A percentile compares a stretch with the other conserved stretches of the same genome.
Evolutionary conservation across 1,284 basidiomycete genomes (phyloP).

Genomic region (Megacollybia platyphylla): DNA sequence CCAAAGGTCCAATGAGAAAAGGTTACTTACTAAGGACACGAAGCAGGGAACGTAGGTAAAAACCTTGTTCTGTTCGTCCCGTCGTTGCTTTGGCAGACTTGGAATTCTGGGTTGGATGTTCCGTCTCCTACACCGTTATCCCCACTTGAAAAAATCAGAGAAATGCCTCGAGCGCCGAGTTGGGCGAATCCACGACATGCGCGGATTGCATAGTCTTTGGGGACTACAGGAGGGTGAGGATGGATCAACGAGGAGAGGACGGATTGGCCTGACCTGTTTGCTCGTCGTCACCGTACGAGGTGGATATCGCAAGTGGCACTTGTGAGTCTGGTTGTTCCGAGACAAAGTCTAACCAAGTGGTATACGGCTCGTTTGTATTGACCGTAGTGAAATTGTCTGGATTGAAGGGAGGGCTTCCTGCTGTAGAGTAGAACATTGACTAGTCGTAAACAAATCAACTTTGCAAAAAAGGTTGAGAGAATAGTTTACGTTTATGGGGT

Average conservation of each 20-base stretch:
- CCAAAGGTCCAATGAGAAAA: neutral
- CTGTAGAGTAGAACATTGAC: neutral
- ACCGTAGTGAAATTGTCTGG: conserved; percentile 10
- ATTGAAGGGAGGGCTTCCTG: conserved; percentile 2
- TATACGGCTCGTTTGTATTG: conserved; percentile 56
- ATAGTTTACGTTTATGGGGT: conserved; percentile 36
- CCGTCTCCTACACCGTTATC: conserved; percentile 63
- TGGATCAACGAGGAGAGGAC: neutral
- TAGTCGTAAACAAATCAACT: neutral
- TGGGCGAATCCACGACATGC: conserved; percentile 56
- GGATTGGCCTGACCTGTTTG: conserved; percentile 23
- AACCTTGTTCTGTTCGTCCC: conserved; percentile 41
- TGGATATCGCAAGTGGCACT: conserved; percentile 46
- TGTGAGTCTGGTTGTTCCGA: conserved; percentile 16
- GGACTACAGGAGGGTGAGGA: conserved; percentile 24
- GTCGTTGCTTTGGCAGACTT: conserved; percentile 47
- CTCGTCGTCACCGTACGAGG: conserved; percentile 58
- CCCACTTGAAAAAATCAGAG: conserved; percentile 48
- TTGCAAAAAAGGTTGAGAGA: conserved; percentile 8
- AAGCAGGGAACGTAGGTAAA: conserved; percentile 48
- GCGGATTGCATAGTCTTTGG: conserved; percentile 43
- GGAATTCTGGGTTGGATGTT: conserved; percentile 29
- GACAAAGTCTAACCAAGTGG: conserved; percentile 50
- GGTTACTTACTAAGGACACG: conserved; percentile 17
- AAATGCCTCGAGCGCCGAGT: conserved; percentile 46